These are phyloP conservation scores for Pinus taeda DNA, from an alignment of 75 land plant genomes.

Conservation along the genomic window DNA sequence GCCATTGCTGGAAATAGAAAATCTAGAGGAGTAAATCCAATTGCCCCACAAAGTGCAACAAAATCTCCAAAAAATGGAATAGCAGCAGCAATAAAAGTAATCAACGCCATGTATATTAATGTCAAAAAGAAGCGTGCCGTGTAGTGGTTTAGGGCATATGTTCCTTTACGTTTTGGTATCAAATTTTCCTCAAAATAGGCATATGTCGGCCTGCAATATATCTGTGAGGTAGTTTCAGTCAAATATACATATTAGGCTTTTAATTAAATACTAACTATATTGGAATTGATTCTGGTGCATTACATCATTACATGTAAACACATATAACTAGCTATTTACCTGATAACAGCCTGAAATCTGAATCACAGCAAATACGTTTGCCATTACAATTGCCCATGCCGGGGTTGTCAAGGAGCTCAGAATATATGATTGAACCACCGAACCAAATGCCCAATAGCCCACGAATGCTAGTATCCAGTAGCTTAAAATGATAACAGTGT, in stretches of 20 bases:
- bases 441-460: slow-evolving; percentile 70
- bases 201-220: slow-evolving; percentile 69
- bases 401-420: slow-evolving; percentile 48
- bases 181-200: slow-evolving; percentile 35
- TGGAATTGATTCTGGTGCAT: background rate
- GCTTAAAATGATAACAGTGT: slow-evolving; percentile 27
- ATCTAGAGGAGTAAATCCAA: slow-evolving; percentile 69
- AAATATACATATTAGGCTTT: background rate
- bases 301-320: background rate
- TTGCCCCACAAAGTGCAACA: slow-evolving; percentile 62
- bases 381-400: slow-evolving; percentile 56
- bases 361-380: slow-evolving; percentile 51
- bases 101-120: slow-evolving; percentile 38
- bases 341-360: slow-evolving; percentile 71
- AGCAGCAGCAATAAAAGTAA: slow-evolving; percentile 52
- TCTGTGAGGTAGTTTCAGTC: slow-evolving; percentile 20
- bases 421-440: slow-evolving; percentile 37
- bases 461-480: slow-evolving; percentile 62
- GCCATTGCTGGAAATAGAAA: slow-evolving; percentile 55
- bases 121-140: slow-evolving; percentile 31
- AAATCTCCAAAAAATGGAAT: slow-evolving; percentile 71
- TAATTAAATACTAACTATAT: background rate
- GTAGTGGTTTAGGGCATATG: background rate
- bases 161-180: slow-evolving; percentile 3
- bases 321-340: slow-evolving; percentile 17